Base-by-base conservation (phyloP, 345 rosid genomes). In the Pugionium cornutum region DNA sequence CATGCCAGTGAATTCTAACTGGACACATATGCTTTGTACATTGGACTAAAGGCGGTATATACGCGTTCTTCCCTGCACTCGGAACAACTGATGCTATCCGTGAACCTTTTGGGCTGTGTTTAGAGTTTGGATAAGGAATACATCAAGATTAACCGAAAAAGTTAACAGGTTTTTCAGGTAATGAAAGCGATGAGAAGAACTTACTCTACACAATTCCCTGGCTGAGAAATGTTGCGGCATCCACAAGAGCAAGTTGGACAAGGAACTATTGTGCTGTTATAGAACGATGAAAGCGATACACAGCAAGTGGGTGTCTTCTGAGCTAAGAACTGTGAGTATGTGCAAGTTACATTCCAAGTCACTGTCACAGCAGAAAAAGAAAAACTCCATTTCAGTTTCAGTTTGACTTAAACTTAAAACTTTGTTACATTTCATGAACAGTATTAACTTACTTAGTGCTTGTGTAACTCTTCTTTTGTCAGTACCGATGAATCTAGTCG, bases 321-420 rank as follows among this genome's bases (percentile, higher is more conserved):
- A 40, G 90, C 95, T 53, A 88, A 69, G 66, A 86, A 83, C 63
- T 86, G 91, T 1, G 97, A 88, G 54, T 86, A 88, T 39, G 96
- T 86, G 91, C 96, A 91, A 7, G 96, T 88, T 18, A 88, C 91
- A 53, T 88, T 86, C 96, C 96, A 90, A 44, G 97, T 88, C 89
- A 91, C 97, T 91, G 84, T 58, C 28, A 53, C 49, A 56, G 27
- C 44, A 60, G 11, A 55, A 29, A 66, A 18, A 7, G 2, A 4
- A 41, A 75, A 40, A 8, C 5, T 28, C 28, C 59, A 39, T 2
- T 27, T 59, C 64, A 61, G 41, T 46, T 60, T 60, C 10, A 47
- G 1, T 29, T 32, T 25, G 4, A 69, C 59, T 32, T 2, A 25
- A 36, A 54, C 49, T 1, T 2, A 44, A 28, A 11, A 1, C 32